Percentiles rank a stretch among this genome's conserved stretches.
Evolutionary conservation across 805 yeast species (phyloP).

Genomic region (Cyberlindnera bimundalis): DNA sequence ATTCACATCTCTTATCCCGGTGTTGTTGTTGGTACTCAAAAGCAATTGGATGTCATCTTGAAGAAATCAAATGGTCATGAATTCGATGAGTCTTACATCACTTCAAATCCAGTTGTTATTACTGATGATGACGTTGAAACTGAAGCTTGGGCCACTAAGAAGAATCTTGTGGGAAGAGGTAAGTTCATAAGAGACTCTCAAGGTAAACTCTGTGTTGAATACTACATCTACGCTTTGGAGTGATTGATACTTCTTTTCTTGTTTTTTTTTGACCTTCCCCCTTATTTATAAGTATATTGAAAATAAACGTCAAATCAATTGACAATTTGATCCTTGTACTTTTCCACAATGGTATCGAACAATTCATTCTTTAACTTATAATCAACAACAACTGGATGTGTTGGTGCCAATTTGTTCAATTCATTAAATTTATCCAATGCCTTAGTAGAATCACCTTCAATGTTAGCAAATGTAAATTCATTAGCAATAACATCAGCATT

Average conservation of each 20-base stretch:
- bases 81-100: slow-evolving; percentile 47
- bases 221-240: slow-evolving; percentile 37
- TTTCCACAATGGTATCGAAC: slow-evolving; percentile 68
- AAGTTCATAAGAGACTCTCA: slow-evolving; percentile 48
- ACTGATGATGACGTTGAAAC: slow-evolving; percentile 41
- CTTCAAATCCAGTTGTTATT: slow-evolving; percentile 43
- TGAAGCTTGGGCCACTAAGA: slow-evolving; percentile 48
- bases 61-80: slow-evolving; percentile 31
- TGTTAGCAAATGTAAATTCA: slow-evolving; percentile 57
- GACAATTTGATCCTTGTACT: slow-evolving; percentile 38
- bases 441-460: slow-evolving; percentile 41
- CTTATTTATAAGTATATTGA: no score
- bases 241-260: slow-evolving; percentile 1
- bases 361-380: slow-evolving; percentile 54
- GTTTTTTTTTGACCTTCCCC: no score
- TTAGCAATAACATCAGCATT: slow-evolving; percentile 56
- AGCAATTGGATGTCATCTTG: slow-evolving; percentile 35
- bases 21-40: slow-evolving; percentile 38
- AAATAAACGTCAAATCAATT: slow-evolving; percentile 1
- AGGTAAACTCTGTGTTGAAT: slow-evolving; percentile 51
- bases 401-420: slow-evolving; percentile 45
- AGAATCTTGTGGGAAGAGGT: slow-evolving; percentile 56
- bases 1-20: slow-evolving; percentile 47
- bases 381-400: slow-evolving; percentile 57
- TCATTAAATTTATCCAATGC: slow-evolving; percentile 41